Percentiles rank a stretch among this genome's conserved stretches.
These are phyloP conservation scores for Daldinia bambusicola DNA, from an alignment of 495 filamentous ascomycete species.

Conservation along the genomic window DNA sequence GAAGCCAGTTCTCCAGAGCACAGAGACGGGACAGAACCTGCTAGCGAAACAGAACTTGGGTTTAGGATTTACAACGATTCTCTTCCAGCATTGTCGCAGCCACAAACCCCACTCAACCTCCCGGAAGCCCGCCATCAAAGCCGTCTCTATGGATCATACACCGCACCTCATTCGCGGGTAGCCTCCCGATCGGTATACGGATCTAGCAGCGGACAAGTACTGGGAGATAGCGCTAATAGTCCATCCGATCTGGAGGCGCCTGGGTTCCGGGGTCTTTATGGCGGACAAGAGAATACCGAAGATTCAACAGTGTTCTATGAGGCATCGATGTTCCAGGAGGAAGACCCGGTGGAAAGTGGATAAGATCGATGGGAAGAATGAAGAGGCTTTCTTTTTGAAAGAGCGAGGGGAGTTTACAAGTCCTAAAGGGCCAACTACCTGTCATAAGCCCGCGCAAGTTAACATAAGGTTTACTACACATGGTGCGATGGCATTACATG, in stretches of 20 bases:
- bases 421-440: conserved; percentile 5
- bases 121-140: conserved; percentile 62
- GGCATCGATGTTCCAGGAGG: conserved; percentile 28
- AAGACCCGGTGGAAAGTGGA: conserved; percentile 16
- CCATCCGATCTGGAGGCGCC: conserved; percentile 51
- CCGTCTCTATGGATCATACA: conserved; percentile 57
- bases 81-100: conserved; percentile 61
- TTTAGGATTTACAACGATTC: conserved; percentile 63
- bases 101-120: conserved; percentile 65
- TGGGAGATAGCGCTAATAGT: conserved; percentile 35
- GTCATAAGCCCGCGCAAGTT: conserved; percentile 7
- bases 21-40: conserved; percentile 8
- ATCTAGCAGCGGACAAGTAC: conserved; percentile 29
- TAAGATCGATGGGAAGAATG: conserved; percentile 4
- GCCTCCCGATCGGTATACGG: conserved; percentile 26
- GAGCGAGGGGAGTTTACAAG: neutral
- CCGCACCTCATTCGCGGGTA: conserved; percentile 51
- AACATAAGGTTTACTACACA: conserved; percentile 15
- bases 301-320: conserved; percentile 52
- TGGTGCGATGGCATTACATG: neutral
- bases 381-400: neutral
- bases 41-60: conserved; percentile 24
- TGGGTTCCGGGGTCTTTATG: conserved; percentile 58
- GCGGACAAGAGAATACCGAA: conserved; percentile 59
- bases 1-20: conserved; percentile 16